Base-by-base conservation (phyloP, 495 filamentous ascomycete species). In the Mycothermus thermophilus region DNA sequence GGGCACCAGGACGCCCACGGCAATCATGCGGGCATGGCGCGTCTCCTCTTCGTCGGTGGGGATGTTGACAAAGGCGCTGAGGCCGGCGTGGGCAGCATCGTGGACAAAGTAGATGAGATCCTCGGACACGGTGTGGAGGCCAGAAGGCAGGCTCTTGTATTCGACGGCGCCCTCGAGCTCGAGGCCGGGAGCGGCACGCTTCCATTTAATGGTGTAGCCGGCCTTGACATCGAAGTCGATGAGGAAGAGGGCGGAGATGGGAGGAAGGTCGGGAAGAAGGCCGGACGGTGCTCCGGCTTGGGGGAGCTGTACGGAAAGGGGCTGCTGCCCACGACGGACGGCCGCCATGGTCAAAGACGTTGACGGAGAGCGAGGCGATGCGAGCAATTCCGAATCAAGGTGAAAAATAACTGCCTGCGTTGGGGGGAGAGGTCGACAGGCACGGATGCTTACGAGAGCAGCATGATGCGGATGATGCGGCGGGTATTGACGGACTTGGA, bases 21-120 rank as follows among this genome's bases (percentile, higher is more conserved):
- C 81, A 34, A 95, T 75, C 75, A 95, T 94, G 39, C 78, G 69
- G 32, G 90, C 90, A 69, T 92, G 86, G 37, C 90, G 79, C 30
- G 83, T 73, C 23, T 70, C 69, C 34, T 75, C 80, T 30, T 74
- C 69, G 2, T 75, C 74, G 19, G 83, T 83, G n/a, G 80, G 75
- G 35, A 67, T 70, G 53, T 92, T 93, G 55, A 85, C 62, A 50
- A 95, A 97, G 23, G 88, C 83, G 62, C 90, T 95, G 48, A 96
- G 66, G 10, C 88, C 90, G 11, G 85, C 87, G 62, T 86, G 81
- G 3, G 66, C 60, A 6, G 63, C 60, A 37, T 77, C 74, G 49
- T 96, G 84, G 17, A 90, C 72, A 55, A 95, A 97, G 57, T 94
- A 94, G 35, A 97, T 79, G 10, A 95, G 63, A 55, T 97, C 90